A percentile compares a stretch with the other conserved stretches of the same genome.
Conservation (phyloP, 2,329 filamentous ascomycete species). For the Hypomyces rosellus region DNA sequence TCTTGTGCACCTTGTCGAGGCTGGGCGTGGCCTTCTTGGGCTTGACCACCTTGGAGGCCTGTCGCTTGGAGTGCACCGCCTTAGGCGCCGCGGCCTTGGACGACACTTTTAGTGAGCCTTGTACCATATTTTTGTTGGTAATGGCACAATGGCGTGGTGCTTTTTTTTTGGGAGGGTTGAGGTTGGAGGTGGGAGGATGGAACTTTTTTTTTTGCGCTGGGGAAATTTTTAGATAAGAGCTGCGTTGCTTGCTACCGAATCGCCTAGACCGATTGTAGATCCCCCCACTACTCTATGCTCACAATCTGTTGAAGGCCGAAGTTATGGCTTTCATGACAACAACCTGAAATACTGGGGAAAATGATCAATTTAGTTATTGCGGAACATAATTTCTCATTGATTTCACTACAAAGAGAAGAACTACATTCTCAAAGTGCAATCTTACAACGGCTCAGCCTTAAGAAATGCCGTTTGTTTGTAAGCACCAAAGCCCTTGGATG, state of each 20-base stretch:
- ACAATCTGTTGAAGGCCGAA: too few relatives aligned
- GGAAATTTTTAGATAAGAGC: not conserved
- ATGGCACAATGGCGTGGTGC: not conserved
- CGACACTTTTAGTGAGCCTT: constrained; percentile 47
- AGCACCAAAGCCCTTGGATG: too few relatives aligned
- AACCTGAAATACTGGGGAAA: too few relatives aligned
- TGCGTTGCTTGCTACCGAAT: not conserved
- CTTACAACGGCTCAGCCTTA: too few relatives aligned
- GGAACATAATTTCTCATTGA: too few relatives aligned
- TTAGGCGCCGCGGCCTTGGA: constrained; percentile 34
- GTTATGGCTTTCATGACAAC: too few relatives aligned
- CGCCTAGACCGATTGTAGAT: too few relatives aligned
- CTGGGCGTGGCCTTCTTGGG: constrained; percentile 39
- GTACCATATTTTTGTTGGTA: constrained; percentile 39
- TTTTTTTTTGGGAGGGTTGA: not conserved
- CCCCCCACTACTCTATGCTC: too few relatives aligned
- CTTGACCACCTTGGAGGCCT: constrained; percentile 43
- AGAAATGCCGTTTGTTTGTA: too few relatives aligned
- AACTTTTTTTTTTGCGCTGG: not conserved
- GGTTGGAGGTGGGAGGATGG: not conserved
- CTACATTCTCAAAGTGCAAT: too few relatives aligned
- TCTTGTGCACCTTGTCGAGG: constrained; percentile 48
- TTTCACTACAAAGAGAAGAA: too few relatives aligned
- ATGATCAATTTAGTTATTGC: too few relatives aligned
- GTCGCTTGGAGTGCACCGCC: constrained; percentile 35